Base-by-base conservation (phyloP, 2,329 filamentous ascomycete species). In the Chaetomium strumarium region DNA sequence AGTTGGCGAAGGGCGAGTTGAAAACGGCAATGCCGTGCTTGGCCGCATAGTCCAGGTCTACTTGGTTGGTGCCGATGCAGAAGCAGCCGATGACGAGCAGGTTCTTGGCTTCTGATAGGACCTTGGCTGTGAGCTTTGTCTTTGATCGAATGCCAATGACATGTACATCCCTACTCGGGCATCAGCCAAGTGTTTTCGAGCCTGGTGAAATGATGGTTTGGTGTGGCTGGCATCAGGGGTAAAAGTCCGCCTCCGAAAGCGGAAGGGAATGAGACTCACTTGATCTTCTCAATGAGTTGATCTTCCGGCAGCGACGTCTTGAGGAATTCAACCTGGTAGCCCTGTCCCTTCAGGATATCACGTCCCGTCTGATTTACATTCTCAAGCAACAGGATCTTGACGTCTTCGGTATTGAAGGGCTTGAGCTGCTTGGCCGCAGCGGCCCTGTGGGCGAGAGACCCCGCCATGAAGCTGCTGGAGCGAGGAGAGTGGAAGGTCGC, bases 1-100 rank as follows among this genome's bases (percentile, higher is more conserved):
- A 97, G 74, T 99, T 99, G 73, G 88, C 91, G 73, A 99, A 99
- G 1, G 93, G 93, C 42, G 93, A 97, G 75, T 99, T 99, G 83
- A 99, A 99, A 59, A 99, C 93, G 34, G 91, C 90, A 68, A 97
- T 96, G 60, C 93, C 90, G 66, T 88, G 83, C 61, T 80, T 78
- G 44, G 90, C 90, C 30, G 90, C 90, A 66, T 83, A 92, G 56
- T 89, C 80, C 55, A 95, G 82, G 68, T 95, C 86, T 60, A 96
- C 90, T 70, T 95, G 90, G 74, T 95, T 97, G 52, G 93, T 99
- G 60, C 93, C 93, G 64, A 99, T 99, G 71, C 93, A 99, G 80
- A 99, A 99, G 75, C 93, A 99, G 56, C 93, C 93, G 63, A 97
- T 83, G 57, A 96, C 93, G 54, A 97, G 86, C 49, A 99, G 80